phyloP scores from a whole-genome alignment of 805 yeast species.

The Candida wancherniae region DNA sequence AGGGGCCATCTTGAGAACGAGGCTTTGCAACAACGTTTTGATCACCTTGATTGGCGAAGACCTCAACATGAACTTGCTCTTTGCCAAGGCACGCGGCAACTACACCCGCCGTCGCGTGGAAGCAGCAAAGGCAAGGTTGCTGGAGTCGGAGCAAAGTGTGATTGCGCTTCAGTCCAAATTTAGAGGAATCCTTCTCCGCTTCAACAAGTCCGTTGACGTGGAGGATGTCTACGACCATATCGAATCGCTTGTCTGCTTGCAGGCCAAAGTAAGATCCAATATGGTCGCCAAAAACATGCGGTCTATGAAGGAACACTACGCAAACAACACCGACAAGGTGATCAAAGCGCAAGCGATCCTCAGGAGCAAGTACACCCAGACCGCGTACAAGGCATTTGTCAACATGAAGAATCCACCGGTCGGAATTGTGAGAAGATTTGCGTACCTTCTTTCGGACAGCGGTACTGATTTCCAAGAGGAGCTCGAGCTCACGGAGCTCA shows the following conservation, averaged over 20 bases:
- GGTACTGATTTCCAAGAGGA: constrained; percentile 75
- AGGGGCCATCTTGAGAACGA: constrained; percentile 42
- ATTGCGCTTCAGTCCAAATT: constrained; percentile 51
- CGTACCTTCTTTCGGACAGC: constrained; percentile 66
- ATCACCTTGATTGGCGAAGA: constrained; percentile 40
- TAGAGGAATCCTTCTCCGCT: constrained; percentile 62
- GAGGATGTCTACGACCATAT: constrained; percentile 49
- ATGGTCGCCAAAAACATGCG: constrained; percentile 33
- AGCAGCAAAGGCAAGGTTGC: constrained; percentile 14
- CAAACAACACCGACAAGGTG: constrained; percentile 50
- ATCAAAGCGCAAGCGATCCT: constrained; percentile 71
- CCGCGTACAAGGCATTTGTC: constrained; percentile 69
- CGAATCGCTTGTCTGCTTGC: constrained; percentile 42
- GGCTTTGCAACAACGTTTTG: constrained; percentile 39
- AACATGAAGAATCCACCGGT: constrained; percentile 73
- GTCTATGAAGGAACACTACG: constrained; percentile 44
- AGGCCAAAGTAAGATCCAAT: constrained; percentile 50
- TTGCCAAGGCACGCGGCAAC: constrained; percentile 43
- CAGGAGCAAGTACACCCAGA: constrained; percentile 61
- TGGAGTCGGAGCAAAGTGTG: constrained; percentile 19
- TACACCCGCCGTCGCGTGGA: constrained; percentile 27
- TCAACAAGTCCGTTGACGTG: constrained; percentile 46
- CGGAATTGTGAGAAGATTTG: constrained; percentile 69
- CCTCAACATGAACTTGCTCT: constrained; percentile 30
- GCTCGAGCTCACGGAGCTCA: constrained; percentile 56